Conservation (phyloP, 75 land plant genomes). For the Sequoiadendron giganteum region DNA sequence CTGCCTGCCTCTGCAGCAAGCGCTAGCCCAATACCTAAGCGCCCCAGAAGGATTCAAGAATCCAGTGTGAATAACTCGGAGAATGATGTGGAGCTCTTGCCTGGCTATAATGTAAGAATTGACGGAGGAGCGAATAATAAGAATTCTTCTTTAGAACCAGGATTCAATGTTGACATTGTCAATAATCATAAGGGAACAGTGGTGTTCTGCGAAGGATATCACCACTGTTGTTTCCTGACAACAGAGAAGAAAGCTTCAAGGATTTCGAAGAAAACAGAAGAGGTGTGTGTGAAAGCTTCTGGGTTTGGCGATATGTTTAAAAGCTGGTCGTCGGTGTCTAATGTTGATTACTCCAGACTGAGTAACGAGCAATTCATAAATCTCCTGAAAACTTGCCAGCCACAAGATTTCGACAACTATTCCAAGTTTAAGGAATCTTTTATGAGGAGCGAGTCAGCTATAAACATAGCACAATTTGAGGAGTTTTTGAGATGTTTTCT, state of each 20-base stretch:
- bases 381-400: background rate
- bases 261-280: background rate
- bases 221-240: background rate
- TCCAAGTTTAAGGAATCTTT: background rate
- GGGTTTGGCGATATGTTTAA: background rate
- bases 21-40: background rate
- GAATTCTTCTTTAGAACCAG: background rate
- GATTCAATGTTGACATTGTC: background rate
- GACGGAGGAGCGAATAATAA: background rate
- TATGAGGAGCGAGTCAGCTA: background rate
- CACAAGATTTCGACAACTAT: background rate
- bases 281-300: background rate
- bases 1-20: background rate
- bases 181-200: background rate
- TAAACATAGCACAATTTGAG: background rate
- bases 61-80: background rate
- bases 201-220: background rate
- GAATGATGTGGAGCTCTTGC: background rate
- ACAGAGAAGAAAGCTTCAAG: background rate
- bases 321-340: background rate
- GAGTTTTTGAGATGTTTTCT: background rate
- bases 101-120: background rate
- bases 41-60: background rate
- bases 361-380: background rate
- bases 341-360: too few species aligned